Percentiles rank a stretch among this genome's conserved stretches.
These are phyloP conservation scores for Grosmannia penicillata DNA, from an alignment of 2,329 filamentous ascomycete species.

Conservation along the genomic window DNA sequence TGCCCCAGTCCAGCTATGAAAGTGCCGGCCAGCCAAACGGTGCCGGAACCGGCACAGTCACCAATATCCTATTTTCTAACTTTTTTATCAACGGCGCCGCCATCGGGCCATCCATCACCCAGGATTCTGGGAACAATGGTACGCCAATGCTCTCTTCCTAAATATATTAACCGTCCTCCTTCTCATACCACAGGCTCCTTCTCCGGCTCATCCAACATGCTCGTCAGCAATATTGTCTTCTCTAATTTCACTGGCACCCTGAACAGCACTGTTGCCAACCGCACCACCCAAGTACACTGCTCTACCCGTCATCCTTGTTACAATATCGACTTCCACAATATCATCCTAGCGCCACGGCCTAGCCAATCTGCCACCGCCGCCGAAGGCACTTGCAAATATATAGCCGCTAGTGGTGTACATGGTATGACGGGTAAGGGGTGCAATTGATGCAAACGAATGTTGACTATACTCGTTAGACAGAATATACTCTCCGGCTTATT, in stretches of 20 bases:
- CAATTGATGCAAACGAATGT: background rate
- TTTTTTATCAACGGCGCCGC: conserved; percentile 31
- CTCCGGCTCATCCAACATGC: conserved; percentile 34
- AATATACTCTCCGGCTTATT: too few relatives aligned
- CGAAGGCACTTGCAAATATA: conserved; percentile 15
- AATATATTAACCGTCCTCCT: too few relatives aligned
- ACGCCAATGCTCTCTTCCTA: background rate
- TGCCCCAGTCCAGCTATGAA: conserved; percentile 32
- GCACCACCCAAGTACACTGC: conserved; percentile 29
- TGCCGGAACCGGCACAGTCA: conserved; percentile 33
- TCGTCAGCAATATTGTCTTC: conserved; percentile 31
- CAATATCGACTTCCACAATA: conserved; percentile 25
- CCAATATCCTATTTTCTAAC: conserved; percentile 34
- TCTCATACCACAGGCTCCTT: conserved; percentile 18
- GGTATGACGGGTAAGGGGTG: conserved; percentile 16
- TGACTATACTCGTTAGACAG: too few relatives aligned
- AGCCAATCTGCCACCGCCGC: conserved; percentile 11
- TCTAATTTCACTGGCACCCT: conserved; percentile 35
- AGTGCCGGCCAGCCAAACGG: conserved; percentile 30
- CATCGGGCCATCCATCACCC: conserved; percentile 25
- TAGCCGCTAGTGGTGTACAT: conserved; percentile 13
- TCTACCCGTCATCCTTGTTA: conserved; percentile 32
- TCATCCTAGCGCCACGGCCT: conserved; percentile 10
- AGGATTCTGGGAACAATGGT: conserved; percentile 32
- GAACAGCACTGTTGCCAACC: conserved; percentile 14